Conservation (phyloP, 805 yeast genomes). For the Candida insectorum region DNA sequence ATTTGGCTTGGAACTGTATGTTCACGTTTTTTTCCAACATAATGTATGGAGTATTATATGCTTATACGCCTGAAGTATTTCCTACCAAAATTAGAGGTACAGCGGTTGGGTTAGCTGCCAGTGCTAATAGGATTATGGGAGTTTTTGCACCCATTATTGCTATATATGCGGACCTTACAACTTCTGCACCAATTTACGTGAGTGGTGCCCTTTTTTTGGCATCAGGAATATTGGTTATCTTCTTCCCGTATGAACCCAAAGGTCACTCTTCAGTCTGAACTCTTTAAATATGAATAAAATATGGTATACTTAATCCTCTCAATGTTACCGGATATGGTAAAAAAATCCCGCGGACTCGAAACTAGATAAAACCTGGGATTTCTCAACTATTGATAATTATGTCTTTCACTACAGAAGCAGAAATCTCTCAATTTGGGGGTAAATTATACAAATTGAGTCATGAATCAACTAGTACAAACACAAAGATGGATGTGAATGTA, state of each 20-base stretch:
- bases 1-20: conserved; percentile 47
- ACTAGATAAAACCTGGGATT: no score
- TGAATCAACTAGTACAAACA: conserved; percentile 58
- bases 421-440: conserved; percentile 70
- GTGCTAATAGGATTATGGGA: conserved; percentile 50
- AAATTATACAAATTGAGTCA: conserved; percentile 72
- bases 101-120: conserved; percentile 59
- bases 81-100: conserved; percentile 50
- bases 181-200: conserved; percentile 59
- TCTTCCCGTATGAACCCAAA: conserved; percentile 27
- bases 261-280: conserved; percentile 14
- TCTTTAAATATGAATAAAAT: no score
- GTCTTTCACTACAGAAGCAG: conserved; percentile 51
- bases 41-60: conserved; percentile 57
- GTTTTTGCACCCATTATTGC: conserved; percentile 57
- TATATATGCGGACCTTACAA: conserved; percentile 51
- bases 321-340: no score
- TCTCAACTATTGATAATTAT: conserved; percentile 17
- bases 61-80: conserved; percentile 65
- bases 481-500: conserved; percentile 81
- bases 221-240: conserved; percentile 33
- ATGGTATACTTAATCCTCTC: no score
- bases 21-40: conserved; percentile 48
- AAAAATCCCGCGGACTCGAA: no score
- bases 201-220: conserved; percentile 53